phyloP scores from a whole-genome alignment of 2,329 filamentous ascomycete genomes.

The Stenocarpella maydis region DNA sequence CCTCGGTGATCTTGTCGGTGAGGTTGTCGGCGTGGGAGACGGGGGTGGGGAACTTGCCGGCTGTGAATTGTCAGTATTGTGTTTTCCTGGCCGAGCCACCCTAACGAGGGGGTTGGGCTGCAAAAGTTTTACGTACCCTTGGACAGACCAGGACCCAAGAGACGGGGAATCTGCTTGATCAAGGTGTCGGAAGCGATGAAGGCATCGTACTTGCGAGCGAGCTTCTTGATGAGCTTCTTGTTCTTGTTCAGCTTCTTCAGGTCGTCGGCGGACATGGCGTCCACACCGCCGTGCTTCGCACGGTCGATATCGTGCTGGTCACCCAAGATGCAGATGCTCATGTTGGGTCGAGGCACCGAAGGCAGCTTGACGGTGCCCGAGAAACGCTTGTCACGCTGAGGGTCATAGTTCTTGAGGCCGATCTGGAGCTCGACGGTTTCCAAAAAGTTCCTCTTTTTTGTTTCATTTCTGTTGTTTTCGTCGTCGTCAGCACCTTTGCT shows the following conservation, averaged over 20 bases:
- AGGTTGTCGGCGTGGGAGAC: conserved; percentile 98
- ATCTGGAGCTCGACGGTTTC: conserved; percentile 72
- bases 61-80: conserved; percentile 53
- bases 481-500: conserved; percentile 3
- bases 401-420: conserved; percentile 81
- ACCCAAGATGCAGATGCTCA: conserved; percentile 82
- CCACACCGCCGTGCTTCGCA: conserved; percentile 98
- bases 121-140: conserved; percentile 75
- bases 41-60: conserved; percentile 99
- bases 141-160: conserved; percentile 97
- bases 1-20: conserved; percentile 93
- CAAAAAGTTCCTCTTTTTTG: conserved; percentile 98
- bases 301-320: conserved; percentile 98
- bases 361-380: conserved; percentile 97
- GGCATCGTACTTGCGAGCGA: conserved; percentile 99
- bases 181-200: conserved; percentile 96
- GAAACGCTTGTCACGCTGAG: conserved; percentile 99
- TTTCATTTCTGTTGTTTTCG: conserved; percentile 57
- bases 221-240: conserved; percentile 99
- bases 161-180: conserved; percentile 99
- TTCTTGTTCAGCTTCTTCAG: conserved; percentile 99
- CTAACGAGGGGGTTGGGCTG: neutral
- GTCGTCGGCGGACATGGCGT: conserved; percentile 98
- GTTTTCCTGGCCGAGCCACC: neutral
- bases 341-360: conserved; percentile 87